These are phyloP conservation scores for Gillenia trifoliata DNA, from an alignment of 306 rosid genomes.

Conservation along the genomic window DNA sequence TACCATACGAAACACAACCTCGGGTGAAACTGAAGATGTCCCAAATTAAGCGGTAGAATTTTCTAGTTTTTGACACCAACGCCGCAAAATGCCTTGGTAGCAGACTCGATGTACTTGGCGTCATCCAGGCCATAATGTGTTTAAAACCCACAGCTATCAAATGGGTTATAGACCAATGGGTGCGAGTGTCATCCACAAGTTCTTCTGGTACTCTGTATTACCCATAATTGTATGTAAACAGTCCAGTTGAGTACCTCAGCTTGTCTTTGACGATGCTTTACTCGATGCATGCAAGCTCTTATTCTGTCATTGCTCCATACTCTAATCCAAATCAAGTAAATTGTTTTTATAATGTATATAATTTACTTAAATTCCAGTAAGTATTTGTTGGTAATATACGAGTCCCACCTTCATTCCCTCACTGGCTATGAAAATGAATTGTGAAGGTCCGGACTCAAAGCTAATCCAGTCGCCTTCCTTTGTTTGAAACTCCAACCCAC, in stretches of 20 bases:
- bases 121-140: no score
- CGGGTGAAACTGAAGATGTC: no score
- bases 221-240: constrained; percentile 1
- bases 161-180: constrained; percentile 1
- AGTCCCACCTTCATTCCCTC: neutral
- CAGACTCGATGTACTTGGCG: no score
- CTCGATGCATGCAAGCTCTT: constrained; percentile 3
- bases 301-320: no score
- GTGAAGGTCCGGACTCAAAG: neutral
- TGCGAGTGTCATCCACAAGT: neutral
- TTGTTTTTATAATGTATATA: no score
- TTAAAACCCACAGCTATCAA: neutral
- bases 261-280: neutral
- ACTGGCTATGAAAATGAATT: constrained; percentile 5
- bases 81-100: no score
- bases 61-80: no score
- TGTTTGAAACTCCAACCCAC: neutral
- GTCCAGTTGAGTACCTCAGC: neutral
- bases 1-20: no score
- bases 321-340: no score
- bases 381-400: neutral
- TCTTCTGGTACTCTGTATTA: neutral
- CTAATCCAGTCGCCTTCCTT: no score
- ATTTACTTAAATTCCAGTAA: no score
- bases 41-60: no score